Evolutionary conservation across 2,329 filamentous ascomycete genomes (phyloP).

Genomic region (Ambrosiella cleistominuta): DNA sequence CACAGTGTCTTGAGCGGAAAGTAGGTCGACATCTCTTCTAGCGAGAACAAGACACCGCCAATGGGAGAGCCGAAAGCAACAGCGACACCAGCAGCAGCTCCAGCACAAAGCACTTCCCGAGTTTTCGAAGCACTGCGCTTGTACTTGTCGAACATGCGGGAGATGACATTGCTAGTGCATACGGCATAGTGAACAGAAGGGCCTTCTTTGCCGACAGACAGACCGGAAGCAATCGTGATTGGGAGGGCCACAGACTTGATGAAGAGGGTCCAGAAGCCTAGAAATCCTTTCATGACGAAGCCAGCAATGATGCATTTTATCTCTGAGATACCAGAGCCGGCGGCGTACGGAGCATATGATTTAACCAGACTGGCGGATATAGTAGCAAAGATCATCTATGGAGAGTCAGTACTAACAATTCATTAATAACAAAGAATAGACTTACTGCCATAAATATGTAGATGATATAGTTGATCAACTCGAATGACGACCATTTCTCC

Average conservation of each 20-base stretch:
- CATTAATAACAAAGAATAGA: constrained; percentile 3
- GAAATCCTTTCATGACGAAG: constrained; percentile 97
- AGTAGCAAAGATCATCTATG: constrained; percentile 58
- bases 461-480: constrained; percentile 63
- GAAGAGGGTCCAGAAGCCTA: constrained; percentile 75
- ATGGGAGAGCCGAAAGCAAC: constrained; percentile 97
- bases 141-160: constrained; percentile 82
- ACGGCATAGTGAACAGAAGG: constrained; percentile 98
- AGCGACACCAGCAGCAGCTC: constrained; percentile 83
- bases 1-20: constrained; percentile 96
- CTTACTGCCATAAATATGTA: constrained; percentile 72
- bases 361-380: constrained; percentile 73
- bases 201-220: constrained; percentile 93
- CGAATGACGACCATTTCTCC: constrained; percentile 72
- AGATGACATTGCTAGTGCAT: constrained; percentile 93
- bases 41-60: constrained; percentile 84
- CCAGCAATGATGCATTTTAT: constrained; percentile 99
- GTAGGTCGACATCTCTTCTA: constrained; percentile 94
- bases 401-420: constrained; percentile 13
- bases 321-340: constrained; percentile 91
- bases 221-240: constrained; percentile 77
- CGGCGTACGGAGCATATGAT: constrained; percentile 84
- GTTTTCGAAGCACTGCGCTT: constrained; percentile 83
- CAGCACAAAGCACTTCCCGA: constrained; percentile 84
- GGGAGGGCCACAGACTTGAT: constrained; percentile 91